A percentile compares a stretch with the other conserved stretches of the same genome.
phyloP scores from a whole-genome alignment of 139 green algal genomes.

The Yamagishiella unicocca region DNA sequence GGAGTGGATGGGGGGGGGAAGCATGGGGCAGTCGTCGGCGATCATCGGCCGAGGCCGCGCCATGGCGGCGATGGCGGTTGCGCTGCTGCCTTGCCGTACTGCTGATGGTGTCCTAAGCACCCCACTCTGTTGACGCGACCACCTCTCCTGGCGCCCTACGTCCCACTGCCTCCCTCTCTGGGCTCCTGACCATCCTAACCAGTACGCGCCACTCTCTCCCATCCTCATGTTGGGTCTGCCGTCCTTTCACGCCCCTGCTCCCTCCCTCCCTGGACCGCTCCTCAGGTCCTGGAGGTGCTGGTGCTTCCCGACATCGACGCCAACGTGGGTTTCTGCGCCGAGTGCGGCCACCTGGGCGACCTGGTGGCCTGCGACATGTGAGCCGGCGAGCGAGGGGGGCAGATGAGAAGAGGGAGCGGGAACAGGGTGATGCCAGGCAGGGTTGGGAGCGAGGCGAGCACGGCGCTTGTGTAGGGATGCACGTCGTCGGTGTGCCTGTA shows the following conservation, averaged over 20 bases:
- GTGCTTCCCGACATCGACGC: background rate
- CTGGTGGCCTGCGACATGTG: constrained; percentile 30
- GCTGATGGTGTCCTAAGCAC: no score
- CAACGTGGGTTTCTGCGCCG: constrained; percentile 37
- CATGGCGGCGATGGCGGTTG: no score
- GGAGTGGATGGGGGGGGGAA: background rate
- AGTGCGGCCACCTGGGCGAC: background rate
- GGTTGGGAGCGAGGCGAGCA: background rate
- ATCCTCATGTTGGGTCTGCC: no score
- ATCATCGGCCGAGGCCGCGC: background rate
- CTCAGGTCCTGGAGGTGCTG: constrained; percentile 22
- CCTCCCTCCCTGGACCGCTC: no score
- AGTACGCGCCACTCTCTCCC: no score
- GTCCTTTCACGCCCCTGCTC: no score
- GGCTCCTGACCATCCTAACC: no score
- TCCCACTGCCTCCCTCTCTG: no score
- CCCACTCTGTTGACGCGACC: no score
- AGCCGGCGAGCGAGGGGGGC: background rate
- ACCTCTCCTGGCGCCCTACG: no score
- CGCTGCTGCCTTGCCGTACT: no score
- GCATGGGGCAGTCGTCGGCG: background rate
- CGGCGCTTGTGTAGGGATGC: background rate
- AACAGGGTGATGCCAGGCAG: background rate
- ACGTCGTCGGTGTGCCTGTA: background rate
- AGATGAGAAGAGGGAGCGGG: background rate